Conservation (phyloP, 2,329 filamentous ascomycete species). For the Thelonectria blattea region DNA sequence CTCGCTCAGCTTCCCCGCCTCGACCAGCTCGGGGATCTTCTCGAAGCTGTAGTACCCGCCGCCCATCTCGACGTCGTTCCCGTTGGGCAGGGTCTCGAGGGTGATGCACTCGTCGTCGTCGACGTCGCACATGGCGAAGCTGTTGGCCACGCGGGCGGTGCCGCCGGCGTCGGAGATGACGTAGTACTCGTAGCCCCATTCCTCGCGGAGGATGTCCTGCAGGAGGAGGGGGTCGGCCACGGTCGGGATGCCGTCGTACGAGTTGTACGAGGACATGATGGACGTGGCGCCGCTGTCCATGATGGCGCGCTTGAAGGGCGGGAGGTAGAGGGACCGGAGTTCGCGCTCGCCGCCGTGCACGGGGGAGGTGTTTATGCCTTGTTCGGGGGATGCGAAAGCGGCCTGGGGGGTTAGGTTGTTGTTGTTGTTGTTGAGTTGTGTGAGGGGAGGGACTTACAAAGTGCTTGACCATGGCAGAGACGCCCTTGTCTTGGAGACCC, state of each 20-base stretch:
- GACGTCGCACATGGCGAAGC: slow-evolving; percentile 68
- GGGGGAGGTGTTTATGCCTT: slow-evolving; percentile 72
- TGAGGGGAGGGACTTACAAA: slow-evolving; percentile 65
- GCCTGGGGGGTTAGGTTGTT: no score
- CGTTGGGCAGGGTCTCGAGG: slow-evolving; percentile 67
- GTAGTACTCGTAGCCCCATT: slow-evolving; percentile 78
- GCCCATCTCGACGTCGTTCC: slow-evolving; percentile 79
- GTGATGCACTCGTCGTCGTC: slow-evolving; percentile 70
- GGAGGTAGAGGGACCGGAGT: slow-evolving; percentile 62
- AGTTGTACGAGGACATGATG: slow-evolving; percentile 78
- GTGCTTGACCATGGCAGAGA: slow-evolving; percentile 77
- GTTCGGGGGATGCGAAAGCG: slow-evolving; percentile 71
- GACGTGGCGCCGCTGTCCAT: slow-evolving; percentile 71
- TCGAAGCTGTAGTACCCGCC: slow-evolving; percentile 75
- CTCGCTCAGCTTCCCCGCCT: slow-evolving; percentile 64
- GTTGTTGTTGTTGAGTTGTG: no score
- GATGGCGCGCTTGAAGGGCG: slow-evolving; percentile 71
- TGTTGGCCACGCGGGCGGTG: slow-evolving; percentile 69
- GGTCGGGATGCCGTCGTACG: slow-evolving; percentile 74
- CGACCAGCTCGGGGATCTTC: slow-evolving; percentile 68
- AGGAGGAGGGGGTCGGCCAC: slow-evolving; percentile 70
- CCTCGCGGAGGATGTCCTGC: slow-evolving; percentile 70
- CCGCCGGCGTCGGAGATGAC: slow-evolving; percentile 70
- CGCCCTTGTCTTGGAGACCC: slow-evolving; percentile 67
- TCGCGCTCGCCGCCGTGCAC: slow-evolving; percentile 60